Base-by-base conservation (phyloP, 2,329 filamentous ascomycete genomes). In the Colletotrichum phormii region DNA sequence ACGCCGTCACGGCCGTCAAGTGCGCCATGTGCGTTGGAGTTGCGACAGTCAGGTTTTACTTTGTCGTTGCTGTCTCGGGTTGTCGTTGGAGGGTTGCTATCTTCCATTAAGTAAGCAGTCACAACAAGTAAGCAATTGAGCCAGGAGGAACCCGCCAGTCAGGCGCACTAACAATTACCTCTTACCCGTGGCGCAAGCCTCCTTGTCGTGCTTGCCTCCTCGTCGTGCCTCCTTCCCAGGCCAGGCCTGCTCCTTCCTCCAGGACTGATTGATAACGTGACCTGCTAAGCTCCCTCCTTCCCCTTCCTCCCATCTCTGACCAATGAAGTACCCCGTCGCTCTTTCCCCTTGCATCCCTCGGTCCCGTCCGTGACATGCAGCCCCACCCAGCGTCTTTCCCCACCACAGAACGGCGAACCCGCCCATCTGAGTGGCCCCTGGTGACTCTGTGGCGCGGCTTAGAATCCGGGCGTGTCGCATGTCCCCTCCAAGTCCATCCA, bases 391-490 rank as follows among this genome's bases (percentile, higher is more conserved):
- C 42, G 8, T 11, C 26, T 35, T 35, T 60, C 24, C 66, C 60
- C 70, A 64, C 65, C 15, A n/a, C 33, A 64, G 42, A 61, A 35
- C n/a, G 46, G 66, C 9, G 33, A 29, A 49, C 33, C 24, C 13
- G 59, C n/a, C 31, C 29, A 9, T 33, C 51, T 53, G 51, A 46
- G 22, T 37, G 61, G 46, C 9, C 29, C 18, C n/a, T 13, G 57
- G 57, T n/a, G 13, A 42, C 5, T 6, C 37, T 42, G 57, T 65
- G 61, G 67, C 67, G 67, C 35, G 59, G 51, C 29, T 64, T 18
- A 59, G 51, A 71, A 42, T 58, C 58, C 64, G 58, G 57, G 58
- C 63, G 63, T 67, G 22, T 64, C 66, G 70, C 53, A 68, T 64
- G 33, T 58, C 13, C 18, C 33, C 18, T 24, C 22, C 26, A 37